These are phyloP conservation scores for Colletotrichum karsti DNA, from an alignment of 2,329 filamentous ascomycete species.

Conservation along the genomic window DNA sequence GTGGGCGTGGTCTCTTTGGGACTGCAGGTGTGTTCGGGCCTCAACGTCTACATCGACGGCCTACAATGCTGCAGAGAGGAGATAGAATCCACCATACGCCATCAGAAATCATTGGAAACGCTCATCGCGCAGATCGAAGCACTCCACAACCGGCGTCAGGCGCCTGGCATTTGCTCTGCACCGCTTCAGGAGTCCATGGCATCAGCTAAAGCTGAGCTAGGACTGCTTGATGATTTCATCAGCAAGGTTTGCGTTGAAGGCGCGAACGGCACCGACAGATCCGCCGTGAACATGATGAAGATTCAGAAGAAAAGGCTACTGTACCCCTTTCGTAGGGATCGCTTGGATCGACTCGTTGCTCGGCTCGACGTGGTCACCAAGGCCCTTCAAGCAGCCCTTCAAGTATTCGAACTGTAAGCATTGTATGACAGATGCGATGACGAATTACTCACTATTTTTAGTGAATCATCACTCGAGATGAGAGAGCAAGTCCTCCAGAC, in stretches of 20 bases:
- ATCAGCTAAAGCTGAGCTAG: neutral
- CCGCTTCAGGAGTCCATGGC: neutral
- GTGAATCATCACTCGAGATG: neutral
- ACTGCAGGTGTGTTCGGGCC: neutral
- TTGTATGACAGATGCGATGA: too few relatives aligned
- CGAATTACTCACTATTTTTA: neutral
- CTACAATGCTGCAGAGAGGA: neutral
- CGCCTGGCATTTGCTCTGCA: neutral
- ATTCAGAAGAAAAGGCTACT: neutral
- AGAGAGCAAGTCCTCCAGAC: neutral
- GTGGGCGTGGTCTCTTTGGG: constrained; percentile 3
- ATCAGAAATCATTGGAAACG: neutral
- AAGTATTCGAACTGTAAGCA: neutral
- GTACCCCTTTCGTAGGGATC: constrained; percentile 1
- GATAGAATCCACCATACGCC: neutral
- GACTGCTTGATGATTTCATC: accelerated
- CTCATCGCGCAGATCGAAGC: neutral
- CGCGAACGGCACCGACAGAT: accelerated
- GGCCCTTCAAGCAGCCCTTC: neutral
- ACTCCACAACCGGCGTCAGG: neutral
- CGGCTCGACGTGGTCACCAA: neutral
- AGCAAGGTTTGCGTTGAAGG: neutral
- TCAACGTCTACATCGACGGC: neutral
- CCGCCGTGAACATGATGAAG: neutral
- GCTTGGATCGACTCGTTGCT: neutral